Evolutionary conservation across 345 rosid species (phyloP).

Genomic region (Salix udensis): DNA sequence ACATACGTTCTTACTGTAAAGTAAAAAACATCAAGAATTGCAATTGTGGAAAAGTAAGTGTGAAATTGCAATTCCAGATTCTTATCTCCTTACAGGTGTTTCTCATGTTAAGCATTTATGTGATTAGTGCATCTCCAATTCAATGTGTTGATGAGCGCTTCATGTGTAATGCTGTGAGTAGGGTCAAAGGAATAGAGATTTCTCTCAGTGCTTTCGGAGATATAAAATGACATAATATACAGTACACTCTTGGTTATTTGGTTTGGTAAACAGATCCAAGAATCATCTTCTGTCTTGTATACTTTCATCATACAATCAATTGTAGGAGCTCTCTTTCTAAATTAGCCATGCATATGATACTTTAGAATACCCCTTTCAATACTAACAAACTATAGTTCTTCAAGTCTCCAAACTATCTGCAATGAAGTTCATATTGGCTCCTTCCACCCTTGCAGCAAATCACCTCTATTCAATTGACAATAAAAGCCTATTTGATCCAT

Average conservation of each 20-base stretch:
- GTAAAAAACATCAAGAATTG: not conserved
- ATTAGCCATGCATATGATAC: not conserved
- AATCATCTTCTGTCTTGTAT: not conserved
- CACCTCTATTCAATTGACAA: not conserved
- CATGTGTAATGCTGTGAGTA: not conserved
- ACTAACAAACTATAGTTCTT: not conserved
- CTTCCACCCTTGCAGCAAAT: not conserved
- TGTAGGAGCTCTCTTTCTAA: not conserved
- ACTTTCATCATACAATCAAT: not conserved
- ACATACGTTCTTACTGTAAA: not conserved
- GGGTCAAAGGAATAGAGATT: not conserved
- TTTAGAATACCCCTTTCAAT: not conserved
- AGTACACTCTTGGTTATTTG: not conserved
- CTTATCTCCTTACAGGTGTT: not conserved
- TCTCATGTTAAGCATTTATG: not conserved
- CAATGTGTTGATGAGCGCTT: not conserved
- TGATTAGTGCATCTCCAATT: not conserved
- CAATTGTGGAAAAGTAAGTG: not conserved
- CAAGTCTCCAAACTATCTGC: not conserved
- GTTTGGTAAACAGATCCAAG: not conserved
- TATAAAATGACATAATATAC: not conserved
- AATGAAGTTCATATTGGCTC: not conserved
- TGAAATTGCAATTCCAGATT: not conserved
- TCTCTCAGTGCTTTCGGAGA: not conserved
- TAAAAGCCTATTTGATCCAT: not conserved